Conservation (phyloP, 176 grass and related monocot genomes). For the Juncus inflexus region DNA sequence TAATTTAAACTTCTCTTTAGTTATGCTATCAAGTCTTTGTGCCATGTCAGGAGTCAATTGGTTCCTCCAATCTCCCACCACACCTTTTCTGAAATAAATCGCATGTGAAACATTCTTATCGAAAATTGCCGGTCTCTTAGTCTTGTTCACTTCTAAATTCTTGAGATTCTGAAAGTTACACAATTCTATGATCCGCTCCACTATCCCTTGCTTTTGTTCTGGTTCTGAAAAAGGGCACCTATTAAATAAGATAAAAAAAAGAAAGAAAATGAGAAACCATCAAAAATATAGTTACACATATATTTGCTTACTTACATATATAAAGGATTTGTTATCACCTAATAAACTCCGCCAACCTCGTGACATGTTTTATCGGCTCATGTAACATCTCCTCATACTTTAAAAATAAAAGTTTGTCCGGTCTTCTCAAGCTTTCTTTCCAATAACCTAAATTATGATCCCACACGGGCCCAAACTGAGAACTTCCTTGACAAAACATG, state of each 20-base stretch:
- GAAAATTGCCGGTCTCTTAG: neutral
- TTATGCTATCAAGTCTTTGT: slow-evolving; percentile 23
- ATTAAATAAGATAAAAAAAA: slow-evolving; percentile 20
- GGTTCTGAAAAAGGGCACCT: slow-evolving; percentile 29
- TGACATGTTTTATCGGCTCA: neutral
- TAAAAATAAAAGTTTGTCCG: slow-evolving; percentile 23
- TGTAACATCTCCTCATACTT: slow-evolving; percentile 37
- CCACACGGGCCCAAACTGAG: slow-evolving; percentile 18
- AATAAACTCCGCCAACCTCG: slow-evolving; percentile 27
- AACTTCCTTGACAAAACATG: neutral
- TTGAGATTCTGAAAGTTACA: slow-evolving; percentile 54
- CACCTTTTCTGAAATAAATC: slow-evolving; percentile 36
- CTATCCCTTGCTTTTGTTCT: slow-evolving; percentile 30
- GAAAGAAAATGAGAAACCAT: too few species aligned
- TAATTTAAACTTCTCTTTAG: slow-evolving; percentile 21
- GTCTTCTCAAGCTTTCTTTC: neutral
- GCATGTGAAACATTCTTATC: neutral
- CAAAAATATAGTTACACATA: too few species aligned
- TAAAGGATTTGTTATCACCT: neutral
- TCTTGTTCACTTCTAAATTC: slow-evolving; percentile 40
- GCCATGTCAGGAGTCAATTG: slow-evolving; percentile 36
- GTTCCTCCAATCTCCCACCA: slow-evolving; percentile 40
- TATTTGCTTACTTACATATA: too few species aligned
- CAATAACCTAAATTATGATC: slow-evolving; percentile 30
- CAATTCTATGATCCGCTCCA: slow-evolving; percentile 27